phyloP scores from a whole-genome alignment of 805 yeast genomes.

The Candida oleophila region DNA sequence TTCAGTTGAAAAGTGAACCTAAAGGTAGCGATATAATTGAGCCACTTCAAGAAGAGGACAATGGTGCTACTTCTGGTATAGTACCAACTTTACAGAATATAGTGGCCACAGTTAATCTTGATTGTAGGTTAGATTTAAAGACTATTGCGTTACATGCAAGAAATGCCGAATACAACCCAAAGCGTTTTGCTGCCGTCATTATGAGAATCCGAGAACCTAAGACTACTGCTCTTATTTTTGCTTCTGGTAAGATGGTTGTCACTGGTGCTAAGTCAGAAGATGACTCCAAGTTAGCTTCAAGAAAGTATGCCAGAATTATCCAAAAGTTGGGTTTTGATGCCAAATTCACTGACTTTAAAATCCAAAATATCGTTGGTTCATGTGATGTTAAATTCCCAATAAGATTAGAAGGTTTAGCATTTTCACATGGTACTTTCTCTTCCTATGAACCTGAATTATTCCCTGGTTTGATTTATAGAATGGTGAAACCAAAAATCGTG shows the following conservation, averaged over 20 bases:
- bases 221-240: slow-evolving; percentile 95
- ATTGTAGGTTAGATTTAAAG: slow-evolving; percentile 91
- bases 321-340: slow-evolving; percentile 98
- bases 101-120: slow-evolving; percentile 96
- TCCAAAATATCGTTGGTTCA: slow-evolving; percentile 96
- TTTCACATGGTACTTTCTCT: slow-evolving; percentile 97
- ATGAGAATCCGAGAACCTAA: slow-evolving; percentile 99
- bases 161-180: slow-evolving; percentile 98
- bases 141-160: slow-evolving; percentile 98
- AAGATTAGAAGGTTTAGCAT: slow-evolving; percentile 94
- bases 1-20: slow-evolving; percentile 13
- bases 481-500: slow-evolving; percentile 98
- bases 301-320: slow-evolving; percentile 96
- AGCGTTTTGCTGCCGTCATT: slow-evolving; percentile 98
- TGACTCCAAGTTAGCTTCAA: slow-evolving; percentile 95
- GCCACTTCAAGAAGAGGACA: slow-evolving; percentile 50
- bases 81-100: slow-evolving; percentile 95
- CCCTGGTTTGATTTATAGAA: slow-evolving; percentile 97
- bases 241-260: slow-evolving; percentile 99
- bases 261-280: slow-evolving; percentile 99
- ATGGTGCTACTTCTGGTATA: slow-evolving; percentile 85
- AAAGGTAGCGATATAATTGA: slow-evolving; percentile 24
- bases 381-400: slow-evolving; percentile 99
- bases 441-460: slow-evolving; percentile 97
- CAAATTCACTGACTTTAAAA: slow-evolving; percentile 95